Evolutionary conservation across 441 rosid genomes (phyloP).

Genomic region (Pelargonium fulgidum): DNA sequence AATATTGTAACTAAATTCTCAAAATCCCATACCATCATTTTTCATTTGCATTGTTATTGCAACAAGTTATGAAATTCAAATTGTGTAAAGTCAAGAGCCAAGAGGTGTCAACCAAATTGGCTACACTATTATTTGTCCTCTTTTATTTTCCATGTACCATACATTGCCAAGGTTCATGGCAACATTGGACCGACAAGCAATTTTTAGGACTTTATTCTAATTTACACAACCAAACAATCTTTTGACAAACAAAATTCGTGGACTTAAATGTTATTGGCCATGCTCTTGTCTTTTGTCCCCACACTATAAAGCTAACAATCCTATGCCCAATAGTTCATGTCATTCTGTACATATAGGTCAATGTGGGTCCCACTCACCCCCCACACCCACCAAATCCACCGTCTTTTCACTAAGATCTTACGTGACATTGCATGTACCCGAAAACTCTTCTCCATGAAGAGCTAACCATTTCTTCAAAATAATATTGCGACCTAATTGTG

Average conservation of each 20-base stretch:
- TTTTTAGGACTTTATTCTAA: slow-evolving; percentile 3
- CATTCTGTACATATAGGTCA: not conserved
- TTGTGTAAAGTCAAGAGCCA: not conserved
- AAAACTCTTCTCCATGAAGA: not conserved
- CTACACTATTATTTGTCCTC: not conserved
- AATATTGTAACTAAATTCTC: no score
- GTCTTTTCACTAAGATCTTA: not conserved
- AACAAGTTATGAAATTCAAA: no score
- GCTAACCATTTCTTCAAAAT: no score
- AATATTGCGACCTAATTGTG: no score
- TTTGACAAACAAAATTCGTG: not conserved
- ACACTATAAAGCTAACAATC: slow-evolving; percentile 1
- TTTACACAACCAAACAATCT: not conserved
- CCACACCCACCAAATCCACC: not conserved
- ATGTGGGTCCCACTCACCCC: not conserved
- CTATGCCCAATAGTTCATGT: not conserved
- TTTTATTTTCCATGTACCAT: not conserved
- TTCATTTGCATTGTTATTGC: no score
- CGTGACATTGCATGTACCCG: not conserved
- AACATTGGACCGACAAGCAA: slow-evolving; percentile 4
- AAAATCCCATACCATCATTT: no score
- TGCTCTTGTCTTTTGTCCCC: not conserved
- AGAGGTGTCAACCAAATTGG: not conserved
- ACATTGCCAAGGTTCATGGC: not conserved
- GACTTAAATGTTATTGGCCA: no score